A percentile compares a stretch with the other conserved stretches of the same genome.
These are phyloP conservation scores for Suillus occidentalis DNA, from an alignment of 768 basidiomycete species.

Conservation along the genomic window DNA sequence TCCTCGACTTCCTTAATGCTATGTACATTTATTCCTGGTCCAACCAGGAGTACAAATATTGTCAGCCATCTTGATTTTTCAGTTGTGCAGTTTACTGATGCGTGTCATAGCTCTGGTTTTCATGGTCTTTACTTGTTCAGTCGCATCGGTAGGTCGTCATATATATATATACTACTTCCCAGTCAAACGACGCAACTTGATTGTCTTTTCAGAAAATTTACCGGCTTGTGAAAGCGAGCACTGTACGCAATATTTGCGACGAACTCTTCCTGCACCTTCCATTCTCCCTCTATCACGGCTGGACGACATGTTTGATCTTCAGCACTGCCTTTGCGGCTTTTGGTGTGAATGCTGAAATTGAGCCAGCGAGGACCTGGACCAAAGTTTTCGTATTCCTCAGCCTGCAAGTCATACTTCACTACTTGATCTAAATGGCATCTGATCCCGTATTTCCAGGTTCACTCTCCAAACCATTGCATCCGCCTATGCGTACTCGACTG, in stretches of 20 bases:
- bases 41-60: slow-evolving; percentile 46
- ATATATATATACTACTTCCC: slow-evolving; percentile 11
- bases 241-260: slow-evolving; percentile 48
- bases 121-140: slow-evolving; percentile 45
- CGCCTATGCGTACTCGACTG: slow-evolving; percentile 64
- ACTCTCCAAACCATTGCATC: slow-evolving; percentile 59
- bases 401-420: slow-evolving; percentile 35
- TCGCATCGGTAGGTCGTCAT: slow-evolving; percentile 44
- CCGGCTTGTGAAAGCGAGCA: slow-evolving; percentile 61
- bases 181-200: slow-evolving; percentile 34
- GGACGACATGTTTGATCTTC: slow-evolving; percentile 53
- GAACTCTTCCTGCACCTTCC: slow-evolving; percentile 72
- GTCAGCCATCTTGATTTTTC: slow-evolving; percentile 22
- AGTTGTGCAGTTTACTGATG: slow-evolving; percentile 10
- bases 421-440: background rate
- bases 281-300: slow-evolving; percentile 70
- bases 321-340: slow-evolving; percentile 61
- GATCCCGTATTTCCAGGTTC: slow-evolving; percentile 32
- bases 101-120: slow-evolving; percentile 36
- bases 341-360: slow-evolving; percentile 52
- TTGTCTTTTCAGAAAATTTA: slow-evolving; percentile 54
- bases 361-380: slow-evolving; percentile 57
- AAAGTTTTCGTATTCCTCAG: slow-evolving; percentile 63
- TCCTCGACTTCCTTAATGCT: slow-evolving; percentile 63
- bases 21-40: slow-evolving; percentile 66